Evolutionary conservation across 2,329 filamentous ascomycete genomes (phyloP), one percentile per base, ranked within the genome.

Genomic region (Didymella lethalis): DNA sequence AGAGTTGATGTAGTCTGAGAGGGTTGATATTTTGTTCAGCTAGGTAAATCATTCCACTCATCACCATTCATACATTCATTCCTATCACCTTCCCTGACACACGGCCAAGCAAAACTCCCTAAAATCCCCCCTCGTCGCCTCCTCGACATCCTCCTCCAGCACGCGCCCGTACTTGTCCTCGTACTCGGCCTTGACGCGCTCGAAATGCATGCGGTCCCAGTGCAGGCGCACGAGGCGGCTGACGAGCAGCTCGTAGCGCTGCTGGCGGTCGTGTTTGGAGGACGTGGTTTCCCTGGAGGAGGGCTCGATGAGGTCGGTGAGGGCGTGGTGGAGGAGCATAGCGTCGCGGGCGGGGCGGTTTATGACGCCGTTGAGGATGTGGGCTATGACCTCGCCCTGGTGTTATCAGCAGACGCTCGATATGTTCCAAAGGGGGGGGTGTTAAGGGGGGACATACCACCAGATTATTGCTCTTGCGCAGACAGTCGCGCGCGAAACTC

Each of bases 361-460:
- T 81, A 98, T 96, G 57, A 96, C 88, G 70, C 95, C 95, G 79
- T 98, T 97, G 72, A 99, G 89, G 68, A 98, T 92, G 78, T 98
- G 95, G 0, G 93, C 92, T 36, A 98, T 87, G 20, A 96, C 88
- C 80, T 99, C 95, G 64, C 95, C 95, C 93, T 97, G 67, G 6
- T 6, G 12, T 8, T 28, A 23, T 48, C 23, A 20, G 29, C 20
- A 23, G 18, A 18, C 18, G 18, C 18, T 18, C 18, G 18, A 18
- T 18, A 18, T 18, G 18, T 18, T 18, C 18, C 18, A 18, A 18
- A 18, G 18, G 18, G 18, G 18, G 18, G 18, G 18, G 18, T 18
- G 18, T 18, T 18, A 18, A 18, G 18, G 18, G 18, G 18, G 18
- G 23, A 88, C 92, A 79, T 85, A 97, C 93, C 58, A 98, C 93